Conservation (phyloP, 179 eudicot genomes). For the Carnegiea gigantea region DNA sequence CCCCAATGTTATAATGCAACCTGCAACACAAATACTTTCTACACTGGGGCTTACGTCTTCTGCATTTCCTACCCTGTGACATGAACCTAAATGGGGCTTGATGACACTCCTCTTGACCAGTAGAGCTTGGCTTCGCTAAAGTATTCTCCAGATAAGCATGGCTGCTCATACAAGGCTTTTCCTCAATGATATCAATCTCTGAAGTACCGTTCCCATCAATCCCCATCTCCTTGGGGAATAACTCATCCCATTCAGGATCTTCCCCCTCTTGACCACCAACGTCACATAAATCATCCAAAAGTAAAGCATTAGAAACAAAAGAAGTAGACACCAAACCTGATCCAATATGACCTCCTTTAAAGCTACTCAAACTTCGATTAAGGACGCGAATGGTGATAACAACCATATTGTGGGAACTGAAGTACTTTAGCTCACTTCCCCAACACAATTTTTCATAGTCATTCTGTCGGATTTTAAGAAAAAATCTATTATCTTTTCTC, state of each 20-base stretch:
- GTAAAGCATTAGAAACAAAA: not conserved
- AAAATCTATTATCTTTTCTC: not conserved
- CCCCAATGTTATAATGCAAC: not conserved
- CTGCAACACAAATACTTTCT: not conserved
- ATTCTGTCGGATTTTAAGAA: not conserved
- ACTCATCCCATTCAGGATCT: constrained; percentile 3
- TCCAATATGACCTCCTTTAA: not conserved
- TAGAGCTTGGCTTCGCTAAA: not conserved
- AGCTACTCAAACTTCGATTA: not conserved
- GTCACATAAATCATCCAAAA: not conserved
- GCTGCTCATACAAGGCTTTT: not conserved
- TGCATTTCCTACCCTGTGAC: not conserved
- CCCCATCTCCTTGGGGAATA: not conserved
- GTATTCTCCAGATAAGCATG: not conserved
- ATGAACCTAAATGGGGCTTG: constrained; percentile 4
- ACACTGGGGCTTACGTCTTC: not conserved
- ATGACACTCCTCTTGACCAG: not conserved
- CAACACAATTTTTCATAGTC: not conserved
- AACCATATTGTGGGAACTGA: not conserved
- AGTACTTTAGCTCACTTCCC: constrained; percentile 7
- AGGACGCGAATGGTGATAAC: constrained; percentile 9
- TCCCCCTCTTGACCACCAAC: constrained; percentile 1
- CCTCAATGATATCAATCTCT: not conserved
- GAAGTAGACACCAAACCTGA: not conserved
- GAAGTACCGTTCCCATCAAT: not conserved